A percentile compares a stretch with the other conserved stretches of the same genome.
Conservation (phyloP, 768 basidiomycete species). For the Leccinum subtestaceum region DNA sequence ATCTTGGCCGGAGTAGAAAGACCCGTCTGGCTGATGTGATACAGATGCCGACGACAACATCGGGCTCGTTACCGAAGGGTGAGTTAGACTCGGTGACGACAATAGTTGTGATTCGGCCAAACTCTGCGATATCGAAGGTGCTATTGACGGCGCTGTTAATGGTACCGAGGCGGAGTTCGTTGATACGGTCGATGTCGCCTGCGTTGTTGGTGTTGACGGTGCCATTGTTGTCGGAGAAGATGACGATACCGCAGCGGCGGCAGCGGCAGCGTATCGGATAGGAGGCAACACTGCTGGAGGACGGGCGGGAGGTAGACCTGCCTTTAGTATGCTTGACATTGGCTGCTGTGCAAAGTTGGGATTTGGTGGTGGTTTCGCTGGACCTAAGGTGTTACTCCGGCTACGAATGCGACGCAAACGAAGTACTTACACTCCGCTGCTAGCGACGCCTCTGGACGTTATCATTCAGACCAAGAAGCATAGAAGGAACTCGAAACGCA, state of each 20-base stretch:
- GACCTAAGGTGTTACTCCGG: conserved; percentile 7
- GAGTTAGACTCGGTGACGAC: conserved; percentile 83
- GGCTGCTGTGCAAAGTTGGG: conserved; percentile 81
- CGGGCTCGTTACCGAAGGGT: conserved; percentile 78
- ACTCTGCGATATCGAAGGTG: conserved; percentile 33
- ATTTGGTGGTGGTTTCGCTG: conserved; percentile 69
- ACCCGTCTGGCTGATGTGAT: conserved; percentile 62
- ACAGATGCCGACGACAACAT: conserved; percentile 70
- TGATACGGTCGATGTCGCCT: conserved; percentile 34
- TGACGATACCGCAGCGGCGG: conserved; percentile 47
- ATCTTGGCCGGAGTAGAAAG: conserved; percentile 67
- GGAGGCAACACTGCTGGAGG: conserved; percentile 62
- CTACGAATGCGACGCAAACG: not conserved
- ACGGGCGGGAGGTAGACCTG: conserved; percentile 57
- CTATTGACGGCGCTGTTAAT: conserved; percentile 38
- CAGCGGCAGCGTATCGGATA: conserved; percentile 89
- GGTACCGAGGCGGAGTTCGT: conserved; percentile 38
- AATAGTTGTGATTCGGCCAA: conserved; percentile 38
- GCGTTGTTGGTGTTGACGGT: conserved; percentile 34
- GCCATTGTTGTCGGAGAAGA: conserved; percentile 21
- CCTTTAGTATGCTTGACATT: conserved; percentile 72
- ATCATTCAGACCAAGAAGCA: conserved; percentile 13
- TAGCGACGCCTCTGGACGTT: conserved; percentile 60
- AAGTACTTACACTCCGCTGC: conserved; percentile 52
- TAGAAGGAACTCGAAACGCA: conserved; percentile 38